phyloP scores from a whole-genome alignment of 768 basidiomycete genomes.

The Myochromella boudieri region DNA sequence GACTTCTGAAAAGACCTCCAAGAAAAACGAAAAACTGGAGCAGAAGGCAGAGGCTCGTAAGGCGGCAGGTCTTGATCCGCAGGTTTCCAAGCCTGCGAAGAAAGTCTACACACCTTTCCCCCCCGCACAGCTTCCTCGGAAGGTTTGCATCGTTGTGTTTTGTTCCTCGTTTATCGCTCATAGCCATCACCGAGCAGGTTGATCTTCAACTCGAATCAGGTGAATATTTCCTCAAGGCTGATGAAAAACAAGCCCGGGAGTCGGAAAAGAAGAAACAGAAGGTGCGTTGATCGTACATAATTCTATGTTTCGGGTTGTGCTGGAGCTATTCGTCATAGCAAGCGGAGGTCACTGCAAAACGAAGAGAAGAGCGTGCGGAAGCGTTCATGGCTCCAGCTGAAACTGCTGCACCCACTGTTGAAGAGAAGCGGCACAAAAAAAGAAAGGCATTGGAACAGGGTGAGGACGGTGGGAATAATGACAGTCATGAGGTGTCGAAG shows the following conservation, averaged over 20 bases:
- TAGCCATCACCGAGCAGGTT: constrained; percentile 43
- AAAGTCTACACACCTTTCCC: constrained; percentile 99
- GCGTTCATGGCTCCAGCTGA: constrained; percentile 90
- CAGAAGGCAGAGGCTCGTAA: constrained; percentile 62
- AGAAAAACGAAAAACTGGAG: constrained; percentile 76
- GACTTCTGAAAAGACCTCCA: constrained; percentile 90
- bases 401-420: constrained; percentile 65
- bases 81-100: constrained; percentile 62
- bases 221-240: constrained; percentile 95
- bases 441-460: constrained; percentile 39
- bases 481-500: constrained; percentile 22
- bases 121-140: constrained; percentile 89
- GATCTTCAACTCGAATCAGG: constrained; percentile 95
- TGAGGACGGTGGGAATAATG: constrained; percentile 20
- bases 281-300: constrained; percentile 33
- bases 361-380: constrained; percentile 79
- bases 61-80: constrained; percentile 62
- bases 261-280: constrained; percentile 73
- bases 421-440: constrained; percentile 69
- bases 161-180: not conserved
- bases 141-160: constrained; percentile 45
- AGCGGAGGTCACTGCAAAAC: constrained; percentile 68
- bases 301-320: not conserved
- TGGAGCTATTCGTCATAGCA: constrained; percentile 50
- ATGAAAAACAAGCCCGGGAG: constrained; percentile 81